Evolutionary conservation across 257 asterid genomes (phyloP).

Genomic region (Penstemon eatonii): DNA sequence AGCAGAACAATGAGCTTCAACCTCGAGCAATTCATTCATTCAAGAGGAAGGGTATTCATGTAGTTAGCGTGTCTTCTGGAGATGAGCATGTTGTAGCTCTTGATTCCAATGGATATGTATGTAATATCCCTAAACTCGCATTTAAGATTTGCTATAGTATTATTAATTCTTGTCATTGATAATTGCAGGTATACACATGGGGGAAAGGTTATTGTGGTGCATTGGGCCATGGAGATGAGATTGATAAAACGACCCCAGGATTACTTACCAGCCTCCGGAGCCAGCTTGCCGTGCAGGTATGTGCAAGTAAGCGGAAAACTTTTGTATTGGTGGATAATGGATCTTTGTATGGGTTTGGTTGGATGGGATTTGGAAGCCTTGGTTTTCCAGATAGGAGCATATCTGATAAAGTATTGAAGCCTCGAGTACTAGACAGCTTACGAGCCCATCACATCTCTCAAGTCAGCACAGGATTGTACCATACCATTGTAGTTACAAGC

Average conservation of each 20-base stretch:
- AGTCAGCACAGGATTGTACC: slow-evolving; percentile 89
- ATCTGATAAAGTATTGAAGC: slow-evolving; percentile 57
- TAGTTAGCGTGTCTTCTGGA: slow-evolving; percentile 76
- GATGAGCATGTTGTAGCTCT: slow-evolving; percentile 91
- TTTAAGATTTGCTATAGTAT: neutral
- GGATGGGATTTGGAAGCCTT: slow-evolving; percentile 90
- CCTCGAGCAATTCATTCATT: slow-evolving; percentile 64
- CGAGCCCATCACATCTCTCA: slow-evolving; percentile 62
- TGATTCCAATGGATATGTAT: slow-evolving; percentile 77
- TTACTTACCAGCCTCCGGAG: slow-evolving; percentile 49
- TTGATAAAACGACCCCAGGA: slow-evolving; percentile 68
- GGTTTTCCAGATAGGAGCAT: slow-evolving; percentile 65
- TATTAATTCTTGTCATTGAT: slow-evolving; percentile 16
- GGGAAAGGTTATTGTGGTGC: slow-evolving; percentile 97
- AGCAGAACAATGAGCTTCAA: slow-evolving; percentile 68
- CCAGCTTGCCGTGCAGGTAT: slow-evolving; percentile 80
- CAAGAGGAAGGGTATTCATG: slow-evolving; percentile 60
- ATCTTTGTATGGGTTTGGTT: slow-evolving; percentile 72
- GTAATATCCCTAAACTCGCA: slow-evolving; percentile 11
- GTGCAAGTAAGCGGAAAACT: slow-evolving; percentile 82
- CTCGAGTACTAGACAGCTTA: slow-evolving; percentile 63
- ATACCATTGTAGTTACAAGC: slow-evolving; percentile 63
- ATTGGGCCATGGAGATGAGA: slow-evolving; percentile 81
- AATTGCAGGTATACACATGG: slow-evolving; percentile 74
- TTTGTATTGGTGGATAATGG: slow-evolving; percentile 72